Base-by-base conservation (phyloP, 768 basidiomycete species). In the Russula vinacea region DNA sequence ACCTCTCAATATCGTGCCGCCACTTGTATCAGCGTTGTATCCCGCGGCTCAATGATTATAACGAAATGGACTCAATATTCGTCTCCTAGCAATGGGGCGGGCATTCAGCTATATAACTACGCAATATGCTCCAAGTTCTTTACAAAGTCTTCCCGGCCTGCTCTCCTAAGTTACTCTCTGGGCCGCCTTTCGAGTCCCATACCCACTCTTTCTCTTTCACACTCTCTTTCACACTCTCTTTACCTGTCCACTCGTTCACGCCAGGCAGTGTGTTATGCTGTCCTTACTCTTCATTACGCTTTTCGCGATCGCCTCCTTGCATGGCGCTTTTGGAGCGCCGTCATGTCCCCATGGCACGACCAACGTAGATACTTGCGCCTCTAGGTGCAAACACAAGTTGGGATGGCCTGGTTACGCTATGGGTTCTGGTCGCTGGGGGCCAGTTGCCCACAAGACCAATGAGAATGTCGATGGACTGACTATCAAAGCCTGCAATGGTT, bases 381-480 rank as follows among this genome's bases (percentile, higher is more conserved):
- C 58, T 5, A 67, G 50, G 50, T 67, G 66, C 37, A 62, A 70
- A 39, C 45, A 45, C 51, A 66, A 62, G 51, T 16, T 51, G 37
- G 72, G 73, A 40, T 71, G 78, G 76, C 72, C 77, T 59, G 17
- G 6, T 5, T 39, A 13, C 39, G 0, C 10, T 8, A 45, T 45
- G 44, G n/a, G n/a, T 45, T 10, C 19, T n/a, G 1, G 11, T 13
- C n/a, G n/a, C 10, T 47, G n/a, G 45, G 45, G n/a, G 11, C 1
- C 22, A 9, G 8, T 19, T 42, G 29, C 29, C 29, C 29, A 29
- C 29, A 29, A 29, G 29, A 29, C 29, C 29, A 29, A 29, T 29
- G 29, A 29, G 29, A 29, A 29, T 5, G 29, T 5, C 29, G 29
- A 29, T 29, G 29, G 29, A 29, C 29, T 29, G 29, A 29, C 29